Conservation (phyloP, 2,329 filamentous ascomycete genomes). For the Cercospora sojina region DNA sequence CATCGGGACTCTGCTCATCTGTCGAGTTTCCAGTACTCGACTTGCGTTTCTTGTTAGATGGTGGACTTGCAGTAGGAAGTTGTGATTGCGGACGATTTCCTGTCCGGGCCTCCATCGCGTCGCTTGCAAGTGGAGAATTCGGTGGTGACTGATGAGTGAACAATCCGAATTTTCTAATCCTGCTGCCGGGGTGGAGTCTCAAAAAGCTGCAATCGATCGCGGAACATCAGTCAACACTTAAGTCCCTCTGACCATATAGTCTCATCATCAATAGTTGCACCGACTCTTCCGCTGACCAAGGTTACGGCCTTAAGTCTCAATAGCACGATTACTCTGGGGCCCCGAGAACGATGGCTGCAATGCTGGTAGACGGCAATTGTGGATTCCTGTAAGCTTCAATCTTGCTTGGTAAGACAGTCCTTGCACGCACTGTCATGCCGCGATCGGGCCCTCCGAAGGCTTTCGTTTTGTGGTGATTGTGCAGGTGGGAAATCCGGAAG, state of each 20-base stretch:
- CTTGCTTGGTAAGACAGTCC: background rate
- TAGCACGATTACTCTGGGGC: background rate
- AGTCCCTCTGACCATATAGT: background rate
- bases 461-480: background rate
- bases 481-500: background rate
- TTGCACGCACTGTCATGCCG: background rate
- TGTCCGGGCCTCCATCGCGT: conserved; percentile 8
- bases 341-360: background rate
- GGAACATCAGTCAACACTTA: background rate
- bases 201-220: background rate
- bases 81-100: background rate
- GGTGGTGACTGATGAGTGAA: background rate
- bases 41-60: conserved; percentile 18
- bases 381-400: background rate
- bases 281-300: background rate
- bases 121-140: background rate
- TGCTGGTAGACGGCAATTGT: background rate
- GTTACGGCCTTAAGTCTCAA: background rate
- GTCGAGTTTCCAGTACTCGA: conserved; percentile 18
- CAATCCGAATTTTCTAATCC: background rate
- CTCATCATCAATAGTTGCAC: background rate
- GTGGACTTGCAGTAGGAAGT: background rate
- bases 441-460: background rate
- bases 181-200: background rate
- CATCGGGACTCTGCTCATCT: conserved; percentile 29